Conservation (phyloP, 352 stramenopile genomes). For the Pythium coloratum region DNA sequence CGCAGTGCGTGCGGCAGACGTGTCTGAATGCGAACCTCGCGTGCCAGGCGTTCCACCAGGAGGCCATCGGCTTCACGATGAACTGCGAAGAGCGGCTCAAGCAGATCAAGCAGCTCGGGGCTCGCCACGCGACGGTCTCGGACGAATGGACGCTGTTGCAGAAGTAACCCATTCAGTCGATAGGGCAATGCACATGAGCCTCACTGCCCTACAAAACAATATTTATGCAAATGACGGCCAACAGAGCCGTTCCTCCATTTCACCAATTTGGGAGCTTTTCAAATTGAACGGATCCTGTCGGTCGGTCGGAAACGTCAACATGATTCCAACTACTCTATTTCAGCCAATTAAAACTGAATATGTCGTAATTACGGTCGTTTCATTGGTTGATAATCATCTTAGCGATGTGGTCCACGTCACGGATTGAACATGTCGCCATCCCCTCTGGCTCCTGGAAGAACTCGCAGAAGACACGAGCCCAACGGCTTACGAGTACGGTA, state of each 20-base stretch:
- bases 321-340: constrained; percentile 13
- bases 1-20: constrained; percentile 68
- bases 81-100: constrained; percentile 85
- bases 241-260: neutral
- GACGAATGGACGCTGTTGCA: constrained; percentile 48
- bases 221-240: constrained; percentile 18
- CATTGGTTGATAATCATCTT: constrained; percentile 24
- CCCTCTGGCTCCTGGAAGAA: neutral
- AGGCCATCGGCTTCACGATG: constrained; percentile 73
- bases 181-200: neutral
- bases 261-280: neutral
- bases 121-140: constrained; percentile 42
- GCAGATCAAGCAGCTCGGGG: constrained; percentile 84
- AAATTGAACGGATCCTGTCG: neutral
- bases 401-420: constrained; percentile 19
- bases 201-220: neutral
- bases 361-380: neutral
- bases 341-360: constrained; percentile 15
- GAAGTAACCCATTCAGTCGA: neutral
- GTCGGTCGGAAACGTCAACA: constrained; percentile 25
- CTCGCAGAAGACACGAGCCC: constrained; percentile 12
- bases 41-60: constrained; percentile 82
- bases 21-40: constrained; percentile 84
- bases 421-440: constrained; percentile 27
- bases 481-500: neutral